Evolutionary conservation across 2,329 filamentous ascomycete species (phyloP).

Genomic region (Mariannaea elegans): DNA sequence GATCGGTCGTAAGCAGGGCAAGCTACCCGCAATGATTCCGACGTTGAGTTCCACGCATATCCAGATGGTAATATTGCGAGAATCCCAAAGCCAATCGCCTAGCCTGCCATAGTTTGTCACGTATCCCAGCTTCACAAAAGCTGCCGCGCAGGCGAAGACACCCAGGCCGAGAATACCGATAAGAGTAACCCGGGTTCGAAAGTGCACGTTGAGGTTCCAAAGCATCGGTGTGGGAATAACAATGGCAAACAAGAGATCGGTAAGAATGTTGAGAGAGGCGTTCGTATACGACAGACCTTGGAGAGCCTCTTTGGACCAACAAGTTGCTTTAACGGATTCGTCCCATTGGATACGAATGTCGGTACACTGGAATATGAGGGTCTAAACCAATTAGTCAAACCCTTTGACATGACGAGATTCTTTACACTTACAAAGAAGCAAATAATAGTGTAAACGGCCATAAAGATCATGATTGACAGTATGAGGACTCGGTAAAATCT

Average conservation of each 20-base stretch:
- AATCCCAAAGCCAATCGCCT: conserved; percentile 56
- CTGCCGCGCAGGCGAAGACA: conserved; percentile 54
- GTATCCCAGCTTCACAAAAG: conserved; percentile 52
- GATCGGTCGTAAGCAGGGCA: conserved; percentile 47
- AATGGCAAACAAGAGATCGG: conserved; percentile 50
- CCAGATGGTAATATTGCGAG: conserved; percentile 58
- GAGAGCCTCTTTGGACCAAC: conserved; percentile 52
- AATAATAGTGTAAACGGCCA: conserved; percentile 43
- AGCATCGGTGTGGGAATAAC: conserved; percentile 50
- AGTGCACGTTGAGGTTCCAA: conserved; percentile 52
- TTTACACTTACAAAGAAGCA: conserved; percentile 48
- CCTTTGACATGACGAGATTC: fast-evolving
- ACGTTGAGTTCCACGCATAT: conserved; percentile 50
- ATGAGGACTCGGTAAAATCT: conserved; percentile 49
- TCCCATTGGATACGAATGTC: conserved; percentile 58
- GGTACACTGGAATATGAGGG: conserved; percentile 58
- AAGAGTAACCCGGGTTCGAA: conserved; percentile 50
- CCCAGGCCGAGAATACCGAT: conserved; percentile 53
- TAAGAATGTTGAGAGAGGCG: conserved; percentile 46
- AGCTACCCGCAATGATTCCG: conserved; percentile 48
- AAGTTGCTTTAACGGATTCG: conserved; percentile 46
- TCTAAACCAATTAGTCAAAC: conserved; percentile 36
- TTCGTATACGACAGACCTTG: conserved; percentile 55
- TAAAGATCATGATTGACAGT: conserved; percentile 48
- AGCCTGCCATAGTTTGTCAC: conserved; percentile 49